Conservation (phyloP, 2,329 filamentous ascomycete genomes). For the Talaromyces sp. region DNA sequence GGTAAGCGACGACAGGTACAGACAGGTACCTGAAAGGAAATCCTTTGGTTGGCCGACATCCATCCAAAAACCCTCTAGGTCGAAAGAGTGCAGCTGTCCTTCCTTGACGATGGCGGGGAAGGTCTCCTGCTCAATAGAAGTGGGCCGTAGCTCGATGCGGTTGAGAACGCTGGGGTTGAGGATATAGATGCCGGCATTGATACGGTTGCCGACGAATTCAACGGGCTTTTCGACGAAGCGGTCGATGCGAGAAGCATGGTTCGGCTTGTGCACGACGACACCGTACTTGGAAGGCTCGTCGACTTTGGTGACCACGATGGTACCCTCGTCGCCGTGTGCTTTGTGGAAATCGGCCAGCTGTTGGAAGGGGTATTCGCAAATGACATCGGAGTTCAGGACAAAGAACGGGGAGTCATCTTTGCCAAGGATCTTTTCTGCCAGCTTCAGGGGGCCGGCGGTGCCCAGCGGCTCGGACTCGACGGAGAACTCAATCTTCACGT, state of each 20-base stretch:
- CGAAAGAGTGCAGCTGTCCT: slow-evolving; percentile 88
- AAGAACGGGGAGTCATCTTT: slow-evolving; percentile 97
- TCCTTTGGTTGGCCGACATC: slow-evolving; percentile 98
- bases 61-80: slow-evolving; percentile 99
- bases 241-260: slow-evolving; percentile 86
- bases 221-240: slow-evolving; percentile 99
- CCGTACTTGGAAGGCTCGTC: slow-evolving; percentile 99
- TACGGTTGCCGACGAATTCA: slow-evolving; percentile 96
- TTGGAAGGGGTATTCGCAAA: slow-evolving; percentile 95
- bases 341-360: slow-evolving; percentile 89
- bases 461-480: slow-evolving; percentile 93
- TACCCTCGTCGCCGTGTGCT: slow-evolving; percentile 87
- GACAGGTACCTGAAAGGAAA: slow-evolving; percentile 90
- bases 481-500: slow-evolving; percentile 94
- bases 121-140: slow-evolving; percentile 97
- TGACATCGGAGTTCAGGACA: slow-evolving; percentile 96
- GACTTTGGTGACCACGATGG: slow-evolving; percentile 97
- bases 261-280: slow-evolving; percentile 95
- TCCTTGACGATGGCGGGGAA: slow-evolving; percentile 92
- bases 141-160: slow-evolving; percentile 92
- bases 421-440: slow-evolving; percentile 83
- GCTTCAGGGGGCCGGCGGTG: slow-evolving; percentile 90
- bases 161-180: slow-evolving; percentile 86
- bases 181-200: slow-evolving; percentile 98
- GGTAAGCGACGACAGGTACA: slow-evolving; percentile 87